A percentile compares a stretch with the other conserved stretches of the same genome.
Evolutionary conservation across 2,329 filamentous ascomycete genomes (phyloP).

Genomic region (Torrubiellomyces zombiae): DNA sequence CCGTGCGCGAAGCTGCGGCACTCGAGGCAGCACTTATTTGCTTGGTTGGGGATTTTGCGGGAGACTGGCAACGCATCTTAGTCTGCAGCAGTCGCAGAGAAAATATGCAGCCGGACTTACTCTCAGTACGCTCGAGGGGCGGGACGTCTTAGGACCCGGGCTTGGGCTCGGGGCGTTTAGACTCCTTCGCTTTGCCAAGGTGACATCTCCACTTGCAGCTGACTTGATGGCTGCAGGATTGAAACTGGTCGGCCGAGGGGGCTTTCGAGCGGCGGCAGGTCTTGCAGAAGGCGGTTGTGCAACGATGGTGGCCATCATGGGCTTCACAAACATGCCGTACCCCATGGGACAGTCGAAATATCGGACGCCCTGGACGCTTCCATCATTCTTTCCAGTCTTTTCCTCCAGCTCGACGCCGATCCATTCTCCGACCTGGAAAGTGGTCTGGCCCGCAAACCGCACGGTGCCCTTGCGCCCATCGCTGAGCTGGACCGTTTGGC

Average conservation of each 20-base stretch:
- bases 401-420: conserved; percentile 78
- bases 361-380: conserved; percentile 68
- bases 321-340: conserved; percentile 70
- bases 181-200: conserved; percentile 46
- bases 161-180: conserved; percentile 58
- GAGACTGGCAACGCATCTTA: conserved; percentile 36
- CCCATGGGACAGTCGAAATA: conserved; percentile 78
- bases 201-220: conserved; percentile 29
- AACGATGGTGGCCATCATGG: conserved; percentile 47
- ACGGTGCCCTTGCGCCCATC: conserved; percentile 64
- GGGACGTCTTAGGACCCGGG: conserved; percentile 40
- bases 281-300: conserved; percentile 26
- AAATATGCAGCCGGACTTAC: conserved; percentile 22
- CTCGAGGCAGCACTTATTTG: conserved; percentile 43
- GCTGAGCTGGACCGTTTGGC: conserved; percentile 62
- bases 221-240: conserved; percentile 22
- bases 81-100: no score
- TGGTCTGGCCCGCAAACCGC: conserved; percentile 64
- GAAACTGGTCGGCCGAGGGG: conserved; percentile 33
- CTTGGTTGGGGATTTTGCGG: conserved; percentile 67
- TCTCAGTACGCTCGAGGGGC: conserved; percentile 39
- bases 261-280: conserved; percentile 20
- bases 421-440: conserved; percentile 73
- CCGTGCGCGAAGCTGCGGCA: conserved; percentile 43
- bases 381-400: conserved; percentile 80